Percentiles rank a stretch among this genome's conserved stretches.
Conservation (phyloP, 2,329 filamentous ascomycete species). For the Diaporthe citrichinensis region DNA sequence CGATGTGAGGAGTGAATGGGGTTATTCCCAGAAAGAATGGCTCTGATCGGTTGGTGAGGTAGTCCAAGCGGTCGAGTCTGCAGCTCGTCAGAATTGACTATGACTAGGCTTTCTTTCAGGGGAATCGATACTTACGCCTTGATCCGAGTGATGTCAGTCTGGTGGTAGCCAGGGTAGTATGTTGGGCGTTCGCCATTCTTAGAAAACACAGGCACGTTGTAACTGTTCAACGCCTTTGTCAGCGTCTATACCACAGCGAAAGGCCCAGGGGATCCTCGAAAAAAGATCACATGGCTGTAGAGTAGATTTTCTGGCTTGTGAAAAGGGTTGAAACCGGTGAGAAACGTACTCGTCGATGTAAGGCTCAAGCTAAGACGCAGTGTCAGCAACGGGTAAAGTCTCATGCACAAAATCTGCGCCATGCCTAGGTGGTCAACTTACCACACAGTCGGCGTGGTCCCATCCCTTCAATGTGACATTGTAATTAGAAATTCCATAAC, state of each 20-base stretch:
- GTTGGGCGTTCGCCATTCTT: slow-evolving; percentile 44
- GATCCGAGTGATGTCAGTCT: slow-evolving; percentile 46
- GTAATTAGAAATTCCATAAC: slow-evolving; percentile 58
- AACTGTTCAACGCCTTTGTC: slow-evolving; percentile 19
- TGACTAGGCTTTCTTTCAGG: neutral
- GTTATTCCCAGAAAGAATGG: slow-evolving; percentile 46
- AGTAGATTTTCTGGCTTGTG: neutral
- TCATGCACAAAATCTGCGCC: neutral
- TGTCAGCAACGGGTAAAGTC: neutral
- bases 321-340: neutral
- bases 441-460: slow-evolving; percentile 45
- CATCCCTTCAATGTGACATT: slow-evolving; percentile 50
- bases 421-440: slow-evolving; percentile 27
- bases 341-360: slow-evolving; percentile 45
- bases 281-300: neutral
- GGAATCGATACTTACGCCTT: slow-evolving; percentile 42
- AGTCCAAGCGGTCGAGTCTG: slow-evolving; percentile 43
- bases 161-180: slow-evolving; percentile 46
- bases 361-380: slow-evolving; percentile 44
- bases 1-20: slow-evolving; percentile 45
- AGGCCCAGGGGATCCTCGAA: neutral
- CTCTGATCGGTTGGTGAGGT: slow-evolving; percentile 41
- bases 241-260: neutral
- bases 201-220: slow-evolving; percentile 47
- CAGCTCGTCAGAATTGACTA: neutral